Conservation (phyloP, 148 eudicot species). For the Salicornia ramosissima region DNA sequence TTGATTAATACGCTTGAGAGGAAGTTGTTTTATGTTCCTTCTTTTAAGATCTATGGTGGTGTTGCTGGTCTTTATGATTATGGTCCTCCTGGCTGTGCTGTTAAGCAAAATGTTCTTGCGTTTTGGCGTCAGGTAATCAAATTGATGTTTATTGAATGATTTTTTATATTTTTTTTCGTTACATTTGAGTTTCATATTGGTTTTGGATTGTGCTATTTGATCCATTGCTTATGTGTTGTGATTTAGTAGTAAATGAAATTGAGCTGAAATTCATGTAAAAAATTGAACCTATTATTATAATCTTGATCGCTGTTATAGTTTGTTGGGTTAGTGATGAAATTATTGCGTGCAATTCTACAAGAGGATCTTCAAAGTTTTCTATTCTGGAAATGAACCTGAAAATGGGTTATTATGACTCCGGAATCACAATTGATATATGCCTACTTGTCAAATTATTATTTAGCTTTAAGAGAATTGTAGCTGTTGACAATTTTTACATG, state of each 20-base stretch:
- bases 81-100: conserved; percentile 96
- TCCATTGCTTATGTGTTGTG: neutral
- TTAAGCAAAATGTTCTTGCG: conserved; percentile 86
- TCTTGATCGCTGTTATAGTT: neutral
- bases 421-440: too few species aligned
- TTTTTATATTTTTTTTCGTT: neutral
- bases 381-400: too few species aligned
- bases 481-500: too few species aligned
- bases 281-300: neutral
- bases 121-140: conserved; percentile 81
- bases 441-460: too few species aligned
- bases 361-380: too few species aligned
- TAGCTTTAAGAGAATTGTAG: too few species aligned
- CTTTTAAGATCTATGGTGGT: conserved; percentile 89
- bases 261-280: too few species aligned
- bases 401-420: too few species aligned
- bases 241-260: neutral
- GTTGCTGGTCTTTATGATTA: conserved; percentile 90
- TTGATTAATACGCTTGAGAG: conserved; percentile 83
- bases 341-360: neutral
- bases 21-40: conserved; percentile 70
- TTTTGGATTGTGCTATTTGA: neutral
- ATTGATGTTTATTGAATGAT: neutral
- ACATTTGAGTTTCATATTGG: neutral
- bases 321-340: too few species aligned